phyloP scores from a whole-genome alignment of 805 yeast species.

The Cyberlindnera bimundalis region DNA sequence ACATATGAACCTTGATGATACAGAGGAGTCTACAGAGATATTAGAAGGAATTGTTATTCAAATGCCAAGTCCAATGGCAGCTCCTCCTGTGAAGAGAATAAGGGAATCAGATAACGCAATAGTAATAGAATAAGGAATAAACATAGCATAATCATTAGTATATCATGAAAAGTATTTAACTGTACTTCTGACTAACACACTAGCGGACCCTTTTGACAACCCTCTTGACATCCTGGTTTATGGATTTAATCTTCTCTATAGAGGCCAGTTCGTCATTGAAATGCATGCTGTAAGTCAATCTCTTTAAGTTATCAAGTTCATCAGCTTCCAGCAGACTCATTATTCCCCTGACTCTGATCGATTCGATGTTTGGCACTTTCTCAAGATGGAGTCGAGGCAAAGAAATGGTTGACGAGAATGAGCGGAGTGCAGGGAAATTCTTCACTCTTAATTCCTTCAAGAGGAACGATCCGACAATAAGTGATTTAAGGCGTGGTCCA shows the following conservation, averaged over 20 bases:
- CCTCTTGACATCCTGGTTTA: background rate
- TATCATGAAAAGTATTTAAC: background rate
- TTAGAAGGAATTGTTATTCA: slow-evolving; percentile 11
- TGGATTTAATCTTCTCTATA: background rate
- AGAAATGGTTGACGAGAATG: background rate
- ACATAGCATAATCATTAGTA: background rate
- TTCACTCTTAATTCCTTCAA: background rate
- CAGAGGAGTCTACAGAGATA: slow-evolving; percentile 22
- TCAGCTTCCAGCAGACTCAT: background rate
- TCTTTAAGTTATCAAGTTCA: background rate
- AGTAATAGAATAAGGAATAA: slow-evolving; percentile 1
- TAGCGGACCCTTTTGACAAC: background rate
- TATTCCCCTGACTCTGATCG: background rate
- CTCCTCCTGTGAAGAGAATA: slow-evolving; percentile 6
- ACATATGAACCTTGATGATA: slow-evolving; percentile 30
- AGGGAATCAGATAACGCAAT: slow-evolving; percentile 1
- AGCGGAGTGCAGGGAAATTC: background rate
- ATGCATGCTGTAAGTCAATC: background rate
- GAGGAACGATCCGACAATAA: background rate
- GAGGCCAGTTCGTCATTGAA: background rate
- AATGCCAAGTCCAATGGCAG: background rate
- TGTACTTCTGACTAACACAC: background rate
- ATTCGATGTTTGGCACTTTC: background rate
- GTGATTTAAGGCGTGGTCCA: background rate
- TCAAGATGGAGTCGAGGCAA: background rate